A percentile compares a stretch with the other conserved stretches of the same genome.
Evolutionary conservation across 1,139 yeast genomes (phyloP).

Genomic region (Saccharomyces hybrid): DNA sequence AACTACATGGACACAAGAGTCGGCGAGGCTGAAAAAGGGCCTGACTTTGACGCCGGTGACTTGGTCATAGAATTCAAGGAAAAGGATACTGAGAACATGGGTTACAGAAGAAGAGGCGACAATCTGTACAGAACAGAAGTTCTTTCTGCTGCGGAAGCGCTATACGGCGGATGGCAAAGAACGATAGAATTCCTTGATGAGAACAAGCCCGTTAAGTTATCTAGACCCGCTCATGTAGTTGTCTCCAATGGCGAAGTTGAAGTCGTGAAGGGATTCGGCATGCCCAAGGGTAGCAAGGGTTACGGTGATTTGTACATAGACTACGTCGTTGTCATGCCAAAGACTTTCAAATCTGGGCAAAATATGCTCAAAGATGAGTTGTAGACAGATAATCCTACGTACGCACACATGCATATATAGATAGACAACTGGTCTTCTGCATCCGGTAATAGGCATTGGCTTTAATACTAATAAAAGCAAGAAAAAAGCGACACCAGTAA

Average conservation of each 20-base stretch:
- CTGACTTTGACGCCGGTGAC: constrained; percentile 80
- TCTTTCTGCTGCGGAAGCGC: constrained; percentile 62
- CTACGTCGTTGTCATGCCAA: constrained; percentile 46
- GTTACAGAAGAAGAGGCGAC: constrained; percentile 73
- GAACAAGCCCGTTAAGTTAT: constrained; percentile 43
- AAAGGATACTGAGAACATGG: constrained; percentile 52
- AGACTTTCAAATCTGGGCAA: background rate
- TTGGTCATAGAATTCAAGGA: constrained; percentile 54
- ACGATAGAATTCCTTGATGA: constrained; percentile 58
- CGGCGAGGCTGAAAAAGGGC: constrained; percentile 80
- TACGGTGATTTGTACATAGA: constrained; percentile 73
- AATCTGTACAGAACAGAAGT: constrained; percentile 78
- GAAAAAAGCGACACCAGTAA: background rate
- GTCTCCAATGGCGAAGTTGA: constrained; percentile 68
- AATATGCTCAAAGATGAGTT: constrained; percentile 2
- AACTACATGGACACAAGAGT: constrained; percentile 49
- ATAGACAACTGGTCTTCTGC: background rate
- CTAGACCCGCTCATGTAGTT: constrained; percentile 44
- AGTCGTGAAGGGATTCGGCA: constrained; percentile 63
- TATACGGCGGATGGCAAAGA: constrained; percentile 74
- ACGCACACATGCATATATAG: background rate
- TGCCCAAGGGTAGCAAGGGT: constrained; percentile 56
- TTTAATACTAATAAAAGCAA: background rate
- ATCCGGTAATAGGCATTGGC: background rate
- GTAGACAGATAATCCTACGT: constrained; percentile 1